These are phyloP conservation scores for Nematodospora anomalae DNA, from an alignment of 1,139 yeast genomes.

Conservation along the genomic window DNA sequence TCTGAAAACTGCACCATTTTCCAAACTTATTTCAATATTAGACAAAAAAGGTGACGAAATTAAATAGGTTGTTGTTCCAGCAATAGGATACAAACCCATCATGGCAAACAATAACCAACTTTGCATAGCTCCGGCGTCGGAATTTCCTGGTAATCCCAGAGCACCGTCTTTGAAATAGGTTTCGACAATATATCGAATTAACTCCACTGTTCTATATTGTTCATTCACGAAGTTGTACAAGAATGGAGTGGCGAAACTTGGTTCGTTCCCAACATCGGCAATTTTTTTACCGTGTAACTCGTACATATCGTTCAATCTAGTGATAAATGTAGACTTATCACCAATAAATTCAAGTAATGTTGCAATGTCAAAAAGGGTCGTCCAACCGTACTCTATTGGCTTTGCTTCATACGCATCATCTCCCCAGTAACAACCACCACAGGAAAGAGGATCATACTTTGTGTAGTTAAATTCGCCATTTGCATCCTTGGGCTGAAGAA, in stretches of 20 bases:
- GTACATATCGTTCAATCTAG: slow-evolving; percentile 38
- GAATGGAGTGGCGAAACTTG: slow-evolving; percentile 35
- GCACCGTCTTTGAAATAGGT: slow-evolving; percentile 22
- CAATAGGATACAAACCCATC: slow-evolving; percentile 37
- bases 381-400: slow-evolving; percentile 57
- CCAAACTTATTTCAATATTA: slow-evolving; percentile 23
- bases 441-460: slow-evolving; percentile 28
- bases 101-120: slow-evolving; percentile 37
- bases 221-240: slow-evolving; percentile 30
- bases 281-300: slow-evolving; percentile 26
- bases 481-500: slow-evolving; percentile 33
- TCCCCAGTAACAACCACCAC: slow-evolving; percentile 35
- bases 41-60: slow-evolving; percentile 34
- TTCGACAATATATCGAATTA: slow-evolving; percentile 30
- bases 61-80: slow-evolving; percentile 39
- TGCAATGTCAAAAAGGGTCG: slow-evolving; percentile 35
- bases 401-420: slow-evolving; percentile 68
- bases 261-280: slow-evolving; percentile 37
- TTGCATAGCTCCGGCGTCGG: slow-evolving; percentile 45
- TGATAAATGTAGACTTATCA: slow-evolving; percentile 24
- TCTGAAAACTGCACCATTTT: slow-evolving; percentile 25
- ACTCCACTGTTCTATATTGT: slow-evolving; percentile 31
- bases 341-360: slow-evolving; percentile 29
- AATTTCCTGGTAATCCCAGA: slow-evolving; percentile 37
- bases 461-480: slow-evolving; percentile 27